Evolutionary conservation across 164 flowering plant genomes (phyloP), one percentile per base, ranked within the genome.

Genomic region (Macadamia tetraphylla): DNA sequence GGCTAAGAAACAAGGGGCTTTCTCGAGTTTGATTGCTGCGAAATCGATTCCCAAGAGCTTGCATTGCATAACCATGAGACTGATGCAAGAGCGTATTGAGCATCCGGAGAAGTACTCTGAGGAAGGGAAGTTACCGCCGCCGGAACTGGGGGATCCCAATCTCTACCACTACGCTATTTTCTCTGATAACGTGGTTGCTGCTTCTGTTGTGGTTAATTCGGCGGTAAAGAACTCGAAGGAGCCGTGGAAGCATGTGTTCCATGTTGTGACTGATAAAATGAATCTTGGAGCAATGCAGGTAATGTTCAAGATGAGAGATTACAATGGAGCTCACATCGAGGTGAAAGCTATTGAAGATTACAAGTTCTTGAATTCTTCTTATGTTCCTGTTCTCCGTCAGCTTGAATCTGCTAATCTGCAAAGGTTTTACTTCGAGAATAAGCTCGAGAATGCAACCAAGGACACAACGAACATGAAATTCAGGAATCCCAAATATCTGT

Each of bases 401-500:
- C 57, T 53, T 6, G 57, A 53, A 53, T 53, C 57, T 53, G 57
- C 57, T 2, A 53, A 53, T 17, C 14, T 53, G 18, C 57, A 53
- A n/a, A 53, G 18, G 17, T 53, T 53, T 53, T 53, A 53, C 4
- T 53, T 53, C 18, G 17, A 53, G 18, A 53, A 53, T 17, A 53
- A 53, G 57, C 57, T 53, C 2, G 57, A 53, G 57, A 53, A 53
- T 17, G 57, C 57, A 3, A 53, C 57, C 15, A 11, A 53, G 18
- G 57, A 53, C 18, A 53, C 57, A 53, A 53, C 57, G 6, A 53
- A 53, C 57, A 53, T 53, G 57, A 53, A 53, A 53, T 53, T 53
- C 17, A 53, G 57, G 18, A 53, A 53, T 17, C 57, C 57, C 13
- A 53, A 53, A 17, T 53, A 53, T 53, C 57, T 14, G 4, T 53